Evolutionary conservation across 306 rosid genomes (phyloP).

Genomic region (Alnus rubra): DNA sequence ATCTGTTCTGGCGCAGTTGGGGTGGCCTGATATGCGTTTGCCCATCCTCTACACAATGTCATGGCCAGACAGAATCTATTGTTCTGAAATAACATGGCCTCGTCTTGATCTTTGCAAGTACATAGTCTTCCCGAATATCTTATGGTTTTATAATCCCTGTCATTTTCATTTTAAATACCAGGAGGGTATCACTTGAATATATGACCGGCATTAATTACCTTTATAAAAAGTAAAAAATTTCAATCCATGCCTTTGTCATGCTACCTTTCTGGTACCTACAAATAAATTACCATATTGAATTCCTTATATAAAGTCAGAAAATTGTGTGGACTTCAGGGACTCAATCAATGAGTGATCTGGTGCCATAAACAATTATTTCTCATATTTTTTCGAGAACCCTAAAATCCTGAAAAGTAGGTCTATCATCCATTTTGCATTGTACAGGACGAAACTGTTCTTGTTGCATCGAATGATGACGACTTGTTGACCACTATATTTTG

Average conservation of each 20-base stretch:
- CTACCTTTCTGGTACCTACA: not conserved
- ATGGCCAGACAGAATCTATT: constrained; percentile 93
- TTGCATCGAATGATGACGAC: too few relatives aligned
- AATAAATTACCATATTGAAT: not conserved
- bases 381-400: too few relatives aligned
- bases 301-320: not conserved
- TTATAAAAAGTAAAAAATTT: too few relatives aligned
- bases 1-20: constrained; percentile 93
- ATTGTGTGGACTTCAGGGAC: not conserved
- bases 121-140: constrained; percentile 25
- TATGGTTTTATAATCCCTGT: constrained; percentile 16
- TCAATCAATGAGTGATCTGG: not conserved
- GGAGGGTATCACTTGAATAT: not conserved
- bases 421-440: too few relatives aligned
- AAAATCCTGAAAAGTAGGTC: too few relatives aligned
- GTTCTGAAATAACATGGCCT: constrained; percentile 99
- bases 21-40: constrained; percentile 99
- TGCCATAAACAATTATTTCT: not conserved
- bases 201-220: not conserved
- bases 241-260: not conserved
- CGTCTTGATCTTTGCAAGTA: constrained; percentile 99
- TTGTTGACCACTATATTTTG: too few relatives aligned
- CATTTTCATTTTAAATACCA: constrained; percentile 1
- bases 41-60: constrained; percentile 97
- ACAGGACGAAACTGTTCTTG: too few relatives aligned